Evolutionary conservation across 805 yeast genomes (phyloP), one percentile per base, ranked within the genome.

Genomic region (Candida loeiensis): DNA sequence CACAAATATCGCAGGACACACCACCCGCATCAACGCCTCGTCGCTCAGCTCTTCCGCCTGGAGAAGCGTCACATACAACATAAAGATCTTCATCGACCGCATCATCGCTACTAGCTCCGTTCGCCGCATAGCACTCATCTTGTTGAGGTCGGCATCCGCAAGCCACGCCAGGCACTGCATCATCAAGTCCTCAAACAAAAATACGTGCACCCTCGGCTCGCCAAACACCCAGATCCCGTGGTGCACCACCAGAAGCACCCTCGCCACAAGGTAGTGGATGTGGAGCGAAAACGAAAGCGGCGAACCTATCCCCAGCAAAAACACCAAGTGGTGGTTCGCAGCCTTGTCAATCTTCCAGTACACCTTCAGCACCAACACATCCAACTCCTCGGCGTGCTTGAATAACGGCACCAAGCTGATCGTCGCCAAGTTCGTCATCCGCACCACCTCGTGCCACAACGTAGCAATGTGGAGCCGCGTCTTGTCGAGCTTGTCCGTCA

Each of bases 361-460:
- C 8, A 61, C 16, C 16, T 41, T 37, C 12, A 46, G 41, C 6
- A 63, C 17, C 11, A 49, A 45, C 22, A 24, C 41, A 35, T 56
- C 58, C 21, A 58, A 30, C 2, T 40, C 43, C 19, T 51, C 53
- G 11, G 56, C 40, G 31, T 54, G 51, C 8, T 50, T 52, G n/a
- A 54, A 45, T 16, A 56, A 34, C 4, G 64, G 56, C 1, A 54
- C 48, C n/a, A 58, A 40, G 15, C 53, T 47, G 40, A 64, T 54
- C 0, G 54, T 39, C 5, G 53, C 54, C 30, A 54, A 44, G 48
- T 66, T 66, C 5, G 53, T 37, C 13, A 64, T 36, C 13, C 72
- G 40, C n/a, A 69, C 43, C n/a, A 62, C 25, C 22, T 64, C 69
- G 29, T 47, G 45, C 73, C 73, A 69, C 5, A 66, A 19, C 21